Conservation (phyloP, 495 filamentous ascomycete genomes). For the Xylaria intraflava region DNA sequence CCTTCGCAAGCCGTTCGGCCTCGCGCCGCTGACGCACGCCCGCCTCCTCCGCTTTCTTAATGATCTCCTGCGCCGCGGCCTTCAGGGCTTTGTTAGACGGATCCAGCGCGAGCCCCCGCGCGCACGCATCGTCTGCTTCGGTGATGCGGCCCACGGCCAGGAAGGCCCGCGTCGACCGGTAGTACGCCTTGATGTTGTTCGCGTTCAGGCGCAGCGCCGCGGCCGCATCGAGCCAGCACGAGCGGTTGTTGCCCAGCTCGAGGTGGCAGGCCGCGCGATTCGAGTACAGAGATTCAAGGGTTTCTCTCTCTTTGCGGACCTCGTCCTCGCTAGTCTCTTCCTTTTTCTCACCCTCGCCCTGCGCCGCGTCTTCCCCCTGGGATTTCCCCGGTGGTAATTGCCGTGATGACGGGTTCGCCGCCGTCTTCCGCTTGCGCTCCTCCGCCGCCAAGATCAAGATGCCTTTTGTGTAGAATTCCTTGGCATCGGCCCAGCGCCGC, state of each 20-base stretch:
- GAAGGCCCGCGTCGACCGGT: slow-evolving; percentile 71
- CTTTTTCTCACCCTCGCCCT: slow-evolving; percentile 16
- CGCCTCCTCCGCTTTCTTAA: slow-evolving; percentile 34
- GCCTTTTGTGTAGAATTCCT: slow-evolving; percentile 85
- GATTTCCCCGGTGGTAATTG: neutral
- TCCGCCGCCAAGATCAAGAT: slow-evolving; percentile 58
- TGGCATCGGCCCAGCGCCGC: slow-evolving; percentile 73
- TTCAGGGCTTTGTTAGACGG: slow-evolving; percentile 50
- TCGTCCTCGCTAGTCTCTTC: slow-evolving; percentile 39
- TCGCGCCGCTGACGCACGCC: slow-evolving; percentile 36
- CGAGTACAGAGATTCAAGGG: slow-evolving; percentile 69
- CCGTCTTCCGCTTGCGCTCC: slow-evolving; percentile 37
- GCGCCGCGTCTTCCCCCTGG: slow-evolving; percentile 30
- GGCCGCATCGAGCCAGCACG: slow-evolving; percentile 74
- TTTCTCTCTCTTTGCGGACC: slow-evolving; percentile 46
- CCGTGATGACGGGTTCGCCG: slow-evolving; percentile 11
- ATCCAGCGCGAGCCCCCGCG: slow-evolving; percentile 64
- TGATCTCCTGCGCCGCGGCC: slow-evolving; percentile 47
- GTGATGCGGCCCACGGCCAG: slow-evolving; percentile 62
- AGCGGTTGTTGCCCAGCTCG: slow-evolving; percentile 65
- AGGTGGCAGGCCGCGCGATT: slow-evolving; percentile 87
- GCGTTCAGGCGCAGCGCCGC: slow-evolving; percentile 71
- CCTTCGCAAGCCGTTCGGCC: slow-evolving; percentile 42
- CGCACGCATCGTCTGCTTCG: slow-evolving; percentile 71
- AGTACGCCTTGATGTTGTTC: slow-evolving; percentile 78